Evolutionary conservation across 345 rosid genomes (phyloP).

Genomic region (Toxicodendron radicans): DNA sequence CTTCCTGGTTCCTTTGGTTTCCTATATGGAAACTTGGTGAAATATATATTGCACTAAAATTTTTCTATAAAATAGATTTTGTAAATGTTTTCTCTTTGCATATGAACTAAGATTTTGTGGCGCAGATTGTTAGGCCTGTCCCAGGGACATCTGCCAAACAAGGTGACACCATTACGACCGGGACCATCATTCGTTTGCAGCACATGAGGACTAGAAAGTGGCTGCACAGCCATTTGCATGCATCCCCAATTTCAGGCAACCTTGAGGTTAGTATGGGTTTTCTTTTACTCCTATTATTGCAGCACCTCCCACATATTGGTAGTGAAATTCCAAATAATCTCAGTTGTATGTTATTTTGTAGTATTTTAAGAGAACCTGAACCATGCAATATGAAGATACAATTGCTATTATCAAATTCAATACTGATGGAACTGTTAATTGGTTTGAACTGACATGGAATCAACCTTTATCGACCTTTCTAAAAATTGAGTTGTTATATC

Average conservation of each 20-base stretch:
- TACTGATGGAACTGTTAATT: not conserved
- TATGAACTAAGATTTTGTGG: slow-evolving; percentile 2
- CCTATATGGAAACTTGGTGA: not conserved
- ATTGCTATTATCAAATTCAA: not conserved
- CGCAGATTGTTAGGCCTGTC: slow-evolving; percentile 76
- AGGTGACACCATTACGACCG: slow-evolving; percentile 69
- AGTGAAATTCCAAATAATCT: not conserved
- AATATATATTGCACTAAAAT: not conserved
- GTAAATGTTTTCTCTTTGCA: not conserved
- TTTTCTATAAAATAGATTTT: not conserved
- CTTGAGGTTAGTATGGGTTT: slow-evolving; percentile 62
- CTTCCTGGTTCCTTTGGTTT: not conserved
- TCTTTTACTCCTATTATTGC: not conserved
- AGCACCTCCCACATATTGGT: not conserved
- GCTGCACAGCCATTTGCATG: slow-evolving; percentile 94
- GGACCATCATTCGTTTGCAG: slow-evolving; percentile 76
- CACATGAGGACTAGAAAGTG: slow-evolving; percentile 95
- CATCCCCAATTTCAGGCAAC: slow-evolving; percentile 95
- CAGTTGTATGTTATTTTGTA: not conserved
- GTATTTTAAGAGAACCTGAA: not conserved
- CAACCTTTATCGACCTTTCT: not conserved
- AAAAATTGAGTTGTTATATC: not conserved
- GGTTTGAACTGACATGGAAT: not conserved
- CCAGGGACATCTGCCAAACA: slow-evolving; percentile 62
- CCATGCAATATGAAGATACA: not conserved